phyloP scores from a whole-genome alignment of 441 rosid genomes.

The Pelargonium australe region DNA sequence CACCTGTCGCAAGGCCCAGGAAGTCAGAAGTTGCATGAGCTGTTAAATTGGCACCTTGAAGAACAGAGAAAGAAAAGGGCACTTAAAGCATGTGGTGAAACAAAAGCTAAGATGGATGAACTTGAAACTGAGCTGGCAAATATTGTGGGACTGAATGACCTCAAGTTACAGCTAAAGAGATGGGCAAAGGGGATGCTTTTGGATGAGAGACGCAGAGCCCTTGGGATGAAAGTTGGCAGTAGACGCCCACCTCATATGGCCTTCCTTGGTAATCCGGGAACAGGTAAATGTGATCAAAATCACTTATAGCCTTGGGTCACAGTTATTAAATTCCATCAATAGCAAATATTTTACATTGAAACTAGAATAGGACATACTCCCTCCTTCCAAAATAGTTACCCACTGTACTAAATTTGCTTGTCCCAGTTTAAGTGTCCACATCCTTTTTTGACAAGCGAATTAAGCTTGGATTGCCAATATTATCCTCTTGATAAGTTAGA shows the following conservation, averaged over 20 bases:
- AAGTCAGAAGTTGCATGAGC: conserved; percentile 52
- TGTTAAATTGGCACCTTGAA: conserved; percentile 54
- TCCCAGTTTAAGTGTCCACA: too few relatives aligned
- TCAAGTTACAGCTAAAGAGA: conserved; percentile 77
- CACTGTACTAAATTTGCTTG: too few relatives aligned
- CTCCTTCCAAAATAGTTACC: too few relatives aligned
- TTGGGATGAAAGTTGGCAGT: conserved; percentile 74
- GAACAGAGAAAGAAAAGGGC: conserved; percentile 81
- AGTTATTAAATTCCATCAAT: background rate
- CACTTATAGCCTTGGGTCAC: background rate
- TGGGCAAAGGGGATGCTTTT: conserved; percentile 98
- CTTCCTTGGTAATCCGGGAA: conserved; percentile 95
- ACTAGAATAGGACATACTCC: background rate
- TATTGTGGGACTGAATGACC: conserved; percentile 70
- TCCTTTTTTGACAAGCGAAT: too few relatives aligned
- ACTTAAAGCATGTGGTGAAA: conserved; percentile 65
- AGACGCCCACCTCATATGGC: conserved; percentile 98
- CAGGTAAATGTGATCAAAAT: conserved; percentile 42
- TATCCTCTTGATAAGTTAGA: too few relatives aligned
- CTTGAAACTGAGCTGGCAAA: conserved; percentile 66
- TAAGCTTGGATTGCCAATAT: too few relatives aligned
- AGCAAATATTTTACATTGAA: background rate
- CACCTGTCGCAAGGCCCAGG: conserved; percentile 78
- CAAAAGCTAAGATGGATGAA: conserved; percentile 81
- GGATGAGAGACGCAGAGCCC: conserved; percentile 89